Evolutionary conservation across 2,329 filamentous ascomycete species (phyloP).

Genomic region (Ophiocordyceps robertsii): DNA sequence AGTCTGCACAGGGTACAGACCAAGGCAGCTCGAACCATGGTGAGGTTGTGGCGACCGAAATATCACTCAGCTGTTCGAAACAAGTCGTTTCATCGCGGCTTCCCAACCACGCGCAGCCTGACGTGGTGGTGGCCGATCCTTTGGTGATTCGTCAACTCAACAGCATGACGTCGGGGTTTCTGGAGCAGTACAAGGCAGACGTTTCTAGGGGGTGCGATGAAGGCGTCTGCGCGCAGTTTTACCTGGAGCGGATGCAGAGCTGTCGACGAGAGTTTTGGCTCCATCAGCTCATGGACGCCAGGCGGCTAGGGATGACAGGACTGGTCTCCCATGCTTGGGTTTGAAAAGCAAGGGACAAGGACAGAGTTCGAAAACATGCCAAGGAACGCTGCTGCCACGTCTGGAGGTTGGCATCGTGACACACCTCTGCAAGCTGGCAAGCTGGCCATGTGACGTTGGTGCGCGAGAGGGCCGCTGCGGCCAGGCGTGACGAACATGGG

Average conservation of each 20-base stretch:
- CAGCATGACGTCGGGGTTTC: constrained; percentile 10
- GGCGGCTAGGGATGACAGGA: background rate
- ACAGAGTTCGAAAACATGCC: no score
- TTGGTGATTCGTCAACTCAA: constrained; percentile 12
- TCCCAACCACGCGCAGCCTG: background rate
- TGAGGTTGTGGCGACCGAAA: background rate
- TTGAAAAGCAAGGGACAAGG: no score
- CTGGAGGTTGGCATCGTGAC: no score
- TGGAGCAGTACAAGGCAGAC: constrained; percentile 21
- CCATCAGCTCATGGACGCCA: constrained; percentile 5
- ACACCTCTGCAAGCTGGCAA: no score
- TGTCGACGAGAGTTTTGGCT: constrained; percentile 18
- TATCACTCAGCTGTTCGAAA: background rate
- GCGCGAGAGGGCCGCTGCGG: no score
- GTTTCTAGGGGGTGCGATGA: constrained; percentile 9
- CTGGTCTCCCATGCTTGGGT: no score
- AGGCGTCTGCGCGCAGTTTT: constrained; percentile 14
- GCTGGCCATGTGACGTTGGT: no score
- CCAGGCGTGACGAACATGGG: no score
- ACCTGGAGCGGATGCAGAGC: constrained; percentile 13
- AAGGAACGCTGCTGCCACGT: no score
- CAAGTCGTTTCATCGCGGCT: background rate
- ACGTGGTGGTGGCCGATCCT: constrained; percentile 13
- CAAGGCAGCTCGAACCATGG: background rate
- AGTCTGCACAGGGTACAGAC: background rate